Conservation (phyloP, 495 filamentous ascomycete species). For the Emericellopsis terricola region DNA sequence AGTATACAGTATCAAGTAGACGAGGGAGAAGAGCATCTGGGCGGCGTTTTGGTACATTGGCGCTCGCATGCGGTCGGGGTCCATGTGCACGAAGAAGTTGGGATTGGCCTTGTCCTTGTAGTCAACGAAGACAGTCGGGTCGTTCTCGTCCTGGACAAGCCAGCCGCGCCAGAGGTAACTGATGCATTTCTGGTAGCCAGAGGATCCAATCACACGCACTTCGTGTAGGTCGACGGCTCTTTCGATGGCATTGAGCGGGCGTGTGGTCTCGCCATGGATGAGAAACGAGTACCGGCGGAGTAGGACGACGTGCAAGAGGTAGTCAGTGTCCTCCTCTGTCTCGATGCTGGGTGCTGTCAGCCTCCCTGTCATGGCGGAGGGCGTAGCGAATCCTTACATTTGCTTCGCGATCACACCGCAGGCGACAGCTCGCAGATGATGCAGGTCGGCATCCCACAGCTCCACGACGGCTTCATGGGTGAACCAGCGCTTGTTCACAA, state of each 20-base stretch:
- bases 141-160: constrained; percentile 84
- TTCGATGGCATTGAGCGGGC: constrained; percentile 73
- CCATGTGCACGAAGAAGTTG: constrained; percentile 60
- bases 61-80: constrained; percentile 84
- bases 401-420: constrained; percentile 91
- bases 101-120: constrained; percentile 63
- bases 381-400: constrained; percentile 29
- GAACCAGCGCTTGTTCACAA: constrained; percentile 88
- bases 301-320: constrained; percentile 63
- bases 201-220: constrained; percentile 66
- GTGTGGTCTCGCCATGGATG: constrained; percentile 46
- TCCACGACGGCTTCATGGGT: constrained; percentile 60
- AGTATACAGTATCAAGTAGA: constrained; percentile 76
- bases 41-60: constrained; percentile 83
- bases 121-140: constrained; percentile 68
- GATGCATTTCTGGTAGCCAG: constrained; percentile 90
- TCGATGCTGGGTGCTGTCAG: constrained; percentile 43
- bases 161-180: constrained; percentile 85
- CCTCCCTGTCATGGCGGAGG: background rate
- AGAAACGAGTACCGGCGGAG: constrained; percentile 82
- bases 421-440: constrained; percentile 59
- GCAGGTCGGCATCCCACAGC: constrained; percentile 81
- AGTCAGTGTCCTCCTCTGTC: constrained; percentile 52
- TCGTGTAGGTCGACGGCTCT: constrained; percentile 86
- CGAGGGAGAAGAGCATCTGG: constrained; percentile 66